These are phyloP conservation scores for Populus tremula DNA, from an alignment of 345 rosid species.

Conservation along the genomic window DNA sequence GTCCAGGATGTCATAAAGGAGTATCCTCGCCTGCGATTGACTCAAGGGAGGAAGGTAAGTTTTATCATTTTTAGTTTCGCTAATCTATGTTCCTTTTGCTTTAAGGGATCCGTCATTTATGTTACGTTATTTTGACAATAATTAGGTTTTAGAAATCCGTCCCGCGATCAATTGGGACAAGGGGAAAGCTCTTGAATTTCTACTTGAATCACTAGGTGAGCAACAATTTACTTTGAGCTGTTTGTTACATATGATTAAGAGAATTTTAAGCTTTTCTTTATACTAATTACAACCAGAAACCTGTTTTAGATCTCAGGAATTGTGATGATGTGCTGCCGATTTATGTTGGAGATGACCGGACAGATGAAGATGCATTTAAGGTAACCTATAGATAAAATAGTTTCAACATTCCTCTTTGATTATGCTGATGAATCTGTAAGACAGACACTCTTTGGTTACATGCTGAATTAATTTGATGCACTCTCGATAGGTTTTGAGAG, in stretches of 20 bases:
- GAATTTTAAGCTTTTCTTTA: background rate
- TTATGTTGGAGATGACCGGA: slow-evolving; percentile 90
- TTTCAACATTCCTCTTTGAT: background rate
- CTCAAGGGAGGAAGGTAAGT: slow-evolving; percentile 75
- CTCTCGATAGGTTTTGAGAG: slow-evolving; percentile 60
- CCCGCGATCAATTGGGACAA: slow-evolving; percentile 94
- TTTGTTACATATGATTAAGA: background rate
- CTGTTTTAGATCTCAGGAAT: slow-evolving; percentile 51
- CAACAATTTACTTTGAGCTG: background rate
- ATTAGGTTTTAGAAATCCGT: slow-evolving; percentile 85
- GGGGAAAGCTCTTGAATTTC: slow-evolving; percentile 86
- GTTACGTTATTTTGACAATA: slow-evolving; percentile 8
- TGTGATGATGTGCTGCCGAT: slow-evolving; percentile 87
- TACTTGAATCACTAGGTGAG: slow-evolving; percentile 89
- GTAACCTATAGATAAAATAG: slow-evolving; percentile 23
- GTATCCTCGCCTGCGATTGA: slow-evolving; percentile 56
- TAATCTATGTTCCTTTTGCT: background rate
- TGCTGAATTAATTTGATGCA: background rate
- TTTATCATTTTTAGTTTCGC: background rate
- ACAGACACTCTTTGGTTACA: background rate
- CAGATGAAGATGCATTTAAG: slow-evolving; percentile 98
- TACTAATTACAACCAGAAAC: background rate
- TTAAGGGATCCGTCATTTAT: background rate
- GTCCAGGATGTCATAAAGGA: slow-evolving; percentile 50
- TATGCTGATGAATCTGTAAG: background rate